phyloP scores from a whole-genome alignment of 169 alveolate species.

The Plasmodium cynomolgi region DNA sequence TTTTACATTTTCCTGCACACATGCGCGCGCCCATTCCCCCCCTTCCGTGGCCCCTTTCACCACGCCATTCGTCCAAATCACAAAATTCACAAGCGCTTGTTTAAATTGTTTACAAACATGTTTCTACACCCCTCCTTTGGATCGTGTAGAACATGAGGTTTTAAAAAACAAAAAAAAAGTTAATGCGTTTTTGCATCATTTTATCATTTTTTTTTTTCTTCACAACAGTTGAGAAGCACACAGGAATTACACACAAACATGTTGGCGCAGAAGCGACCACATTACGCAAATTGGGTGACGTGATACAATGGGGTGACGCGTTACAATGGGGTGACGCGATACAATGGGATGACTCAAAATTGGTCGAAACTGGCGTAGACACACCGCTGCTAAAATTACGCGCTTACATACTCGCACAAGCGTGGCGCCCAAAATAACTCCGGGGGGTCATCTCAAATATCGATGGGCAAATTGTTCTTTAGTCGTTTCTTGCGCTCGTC shows the following conservation, averaged over 20 bases:
- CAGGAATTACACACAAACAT: not conserved
- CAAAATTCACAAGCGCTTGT: not conserved
- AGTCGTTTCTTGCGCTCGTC: conserved; percentile 68
- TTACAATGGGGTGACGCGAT: not conserved
- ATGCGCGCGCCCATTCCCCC: not conserved
- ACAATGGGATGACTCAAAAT: not conserved
- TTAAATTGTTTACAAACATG: not conserved
- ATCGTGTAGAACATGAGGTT: not conserved
- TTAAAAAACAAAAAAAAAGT: not conserved
- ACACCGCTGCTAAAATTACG: not conserved
- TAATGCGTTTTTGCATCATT: not conserved
- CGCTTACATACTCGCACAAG: not conserved
- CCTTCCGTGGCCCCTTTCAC: not conserved
- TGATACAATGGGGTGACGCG: not conserved
- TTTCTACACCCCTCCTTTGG: not conserved
- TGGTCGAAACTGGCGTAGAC: not conserved
- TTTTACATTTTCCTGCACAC: not conserved
- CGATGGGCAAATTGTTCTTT: conserved; percentile 72
- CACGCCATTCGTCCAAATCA: not conserved
- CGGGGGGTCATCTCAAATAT: conserved; percentile 6
- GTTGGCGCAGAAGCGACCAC: not conserved
- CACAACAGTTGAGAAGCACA: not conserved
- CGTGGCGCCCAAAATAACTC: not conserved
- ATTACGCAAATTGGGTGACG: not conserved
- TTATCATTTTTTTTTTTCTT: not conserved